Conservation (phyloP, 202 grass and related monocot genomes). For the Setaria italica region DNA sequence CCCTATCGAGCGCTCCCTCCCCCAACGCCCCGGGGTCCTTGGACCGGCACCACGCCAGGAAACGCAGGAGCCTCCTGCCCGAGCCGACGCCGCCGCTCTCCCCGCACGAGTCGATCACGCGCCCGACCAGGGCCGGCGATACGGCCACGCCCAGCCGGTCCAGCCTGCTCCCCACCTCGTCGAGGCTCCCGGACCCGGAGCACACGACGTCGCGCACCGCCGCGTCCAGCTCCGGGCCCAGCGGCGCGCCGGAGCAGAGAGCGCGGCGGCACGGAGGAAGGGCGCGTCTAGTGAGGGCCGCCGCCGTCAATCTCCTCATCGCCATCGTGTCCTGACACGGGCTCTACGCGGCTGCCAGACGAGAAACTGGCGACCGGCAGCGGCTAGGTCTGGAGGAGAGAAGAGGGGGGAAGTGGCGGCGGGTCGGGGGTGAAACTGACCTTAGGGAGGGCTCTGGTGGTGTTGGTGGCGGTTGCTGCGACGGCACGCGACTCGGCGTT, state of each 20-base stretch:
- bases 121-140: constrained; percentile 38
- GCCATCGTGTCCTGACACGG: not conserved
- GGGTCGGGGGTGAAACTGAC: constrained; percentile 18
- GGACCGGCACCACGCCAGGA: constrained; percentile 67
- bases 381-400: constrained; percentile 4
- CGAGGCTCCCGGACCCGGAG: constrained; percentile 61
- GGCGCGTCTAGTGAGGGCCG: not conserved
- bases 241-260: constrained; percentile 31
- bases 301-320: constrained; percentile 10
- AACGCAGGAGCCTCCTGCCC: constrained; percentile 61
- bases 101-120: constrained; percentile 56
- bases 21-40: constrained; percentile 20
- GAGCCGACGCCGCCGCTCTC: constrained; percentile 2
- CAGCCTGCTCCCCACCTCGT: constrained; percentile 54
- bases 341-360: not conserved
- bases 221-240: constrained; percentile 21
- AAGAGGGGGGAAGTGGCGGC: not conserved
- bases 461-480: not conserved
- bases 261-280: not conserved
- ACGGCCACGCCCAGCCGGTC: constrained; percentile 48
- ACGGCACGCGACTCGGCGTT: not conserved
- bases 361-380: not conserved
- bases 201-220: constrained; percentile 46
- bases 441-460: not conserved
- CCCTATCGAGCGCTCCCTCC: constrained; percentile 48